Base-by-base conservation (phyloP, 805 yeast genomes). In the Ogataea glucozyma region DNA sequence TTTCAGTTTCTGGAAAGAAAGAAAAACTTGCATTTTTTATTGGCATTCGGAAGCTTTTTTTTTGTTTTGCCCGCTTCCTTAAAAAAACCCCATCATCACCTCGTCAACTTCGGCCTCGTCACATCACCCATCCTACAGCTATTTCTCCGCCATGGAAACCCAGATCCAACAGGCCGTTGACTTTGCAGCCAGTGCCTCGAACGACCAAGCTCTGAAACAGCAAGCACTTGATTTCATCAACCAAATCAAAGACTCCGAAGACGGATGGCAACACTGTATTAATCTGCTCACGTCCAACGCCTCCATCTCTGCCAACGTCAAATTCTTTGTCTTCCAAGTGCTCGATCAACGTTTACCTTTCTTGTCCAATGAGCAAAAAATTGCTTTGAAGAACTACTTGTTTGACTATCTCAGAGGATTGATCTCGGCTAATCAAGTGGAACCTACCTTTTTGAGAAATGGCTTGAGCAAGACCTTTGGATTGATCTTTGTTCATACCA, bases 111-210 rank as follows among this genome's bases (percentile, higher is more conserved):
- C 16, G 32, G 32, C 12, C 21, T 21, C n/a, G 32, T 30, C 18
- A 30, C 9, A 18, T 30, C 32, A 30, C 10, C 20, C 32, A 17
- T 30, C 32, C 11, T 4, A 23, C 31, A 34, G 9, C 21, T 17
- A 31, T 11, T n/a, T 14, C 13, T 26, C n/a, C 26, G 20, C 26
- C 18, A 65, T 66, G 70, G 70, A 66, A 37, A 34, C 57, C 50
- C 95, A 89, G 70, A 83, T 90, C 56, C 88, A 79, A 62, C 93
- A 88, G 67, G 97, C 96, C 31, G 93, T 90, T 36, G 82, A 79
- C 49, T 79, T 88, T 49, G 96, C 96, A 6, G 76, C 85, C 41
- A 79, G 81, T 61, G 83, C 86, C 22, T 71, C 81, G 19, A 76
- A 83, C 8, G 88, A 85, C 60, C 67, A 73, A 12, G 69, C 59